Evolutionary conservation across 2,329 filamentous ascomycete genomes (phyloP).

Genomic region (Dothiorella sarmentorum): DNA sequence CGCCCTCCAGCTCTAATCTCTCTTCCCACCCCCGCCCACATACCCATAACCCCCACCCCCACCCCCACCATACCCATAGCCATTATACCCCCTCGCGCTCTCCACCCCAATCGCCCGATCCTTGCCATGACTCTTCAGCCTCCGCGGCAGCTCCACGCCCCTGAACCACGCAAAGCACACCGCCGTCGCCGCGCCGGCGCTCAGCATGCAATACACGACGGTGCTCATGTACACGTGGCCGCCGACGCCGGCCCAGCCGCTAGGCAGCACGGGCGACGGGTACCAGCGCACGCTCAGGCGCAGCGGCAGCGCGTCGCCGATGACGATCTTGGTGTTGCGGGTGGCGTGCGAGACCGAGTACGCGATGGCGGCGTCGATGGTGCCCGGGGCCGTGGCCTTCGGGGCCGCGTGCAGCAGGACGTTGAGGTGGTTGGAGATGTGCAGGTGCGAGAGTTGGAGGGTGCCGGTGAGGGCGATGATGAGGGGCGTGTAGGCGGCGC

Average conservation of each 20-base stretch:
- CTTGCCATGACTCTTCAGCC: constrained; percentile 55
- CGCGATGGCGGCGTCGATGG: constrained; percentile 80
- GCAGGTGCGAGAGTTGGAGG: constrained; percentile 82
- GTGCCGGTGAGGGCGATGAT: constrained; percentile 88
- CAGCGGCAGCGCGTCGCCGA: constrained; percentile 79
- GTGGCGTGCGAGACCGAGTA: constrained; percentile 71
- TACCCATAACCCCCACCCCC: constrained; percentile 44
- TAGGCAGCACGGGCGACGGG: constrained; percentile 66
- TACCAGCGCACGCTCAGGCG: constrained; percentile 85
- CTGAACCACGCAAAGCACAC: constrained; percentile 54
- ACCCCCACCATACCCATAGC: constrained; percentile 30
- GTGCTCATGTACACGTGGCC: constrained; percentile 51
- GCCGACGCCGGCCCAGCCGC: constrained; percentile 51
- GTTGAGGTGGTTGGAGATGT: constrained; percentile 86
- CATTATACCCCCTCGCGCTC: constrained; percentile 37
- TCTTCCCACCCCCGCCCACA: constrained; percentile 43
- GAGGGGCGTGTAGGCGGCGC: constrained; percentile 65
- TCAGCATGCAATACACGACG: constrained; percentile 48
- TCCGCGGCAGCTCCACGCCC: constrained; percentile 50
- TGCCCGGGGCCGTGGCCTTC: constrained; percentile 55
- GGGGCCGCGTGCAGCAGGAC: constrained; percentile 74
- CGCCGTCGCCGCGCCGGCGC: constrained; percentile 46
- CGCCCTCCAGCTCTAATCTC: constrained; percentile 33
- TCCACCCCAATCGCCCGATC: constrained; percentile 44
- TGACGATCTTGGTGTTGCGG: constrained; percentile 65